Percentiles rank a stretch among this genome's conserved stretches.
These are phyloP conservation scores for Inga leiocalycina DNA, from an alignment of 306 rosid genomes.

Conservation along the genomic window DNA sequence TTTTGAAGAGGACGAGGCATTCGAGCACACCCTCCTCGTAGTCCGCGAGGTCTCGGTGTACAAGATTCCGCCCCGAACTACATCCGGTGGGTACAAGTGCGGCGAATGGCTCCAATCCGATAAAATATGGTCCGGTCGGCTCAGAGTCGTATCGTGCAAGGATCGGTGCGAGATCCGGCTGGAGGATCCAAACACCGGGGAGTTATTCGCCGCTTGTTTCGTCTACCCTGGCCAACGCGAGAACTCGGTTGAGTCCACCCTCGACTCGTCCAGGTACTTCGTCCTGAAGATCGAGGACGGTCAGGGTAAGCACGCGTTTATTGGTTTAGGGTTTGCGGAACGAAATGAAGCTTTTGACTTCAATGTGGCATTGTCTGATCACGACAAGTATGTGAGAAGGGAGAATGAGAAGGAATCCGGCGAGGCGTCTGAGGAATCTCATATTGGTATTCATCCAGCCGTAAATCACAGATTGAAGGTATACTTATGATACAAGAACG, in stretches of 20 bases:
- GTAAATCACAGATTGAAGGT: conserved; percentile 96
- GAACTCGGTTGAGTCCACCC: conserved; percentile 80
- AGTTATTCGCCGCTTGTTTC: conserved; percentile 95
- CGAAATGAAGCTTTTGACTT: conserved; percentile 97
- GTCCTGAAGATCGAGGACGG: conserved; percentile 99
- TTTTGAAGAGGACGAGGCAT: conserved; percentile 83
- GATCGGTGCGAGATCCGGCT: conserved; percentile 98
- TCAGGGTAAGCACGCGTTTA: conserved; percentile 85
- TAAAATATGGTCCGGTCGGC: conserved; percentile 97
- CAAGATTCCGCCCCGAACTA: conserved; percentile 91
- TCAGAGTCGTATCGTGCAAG: conserved; percentile 84
- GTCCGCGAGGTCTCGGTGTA: conserved; percentile 95
- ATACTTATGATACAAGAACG: not conserved
- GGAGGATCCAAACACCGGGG: conserved; percentile 89
- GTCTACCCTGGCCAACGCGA: conserved; percentile 91
- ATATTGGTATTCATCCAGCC: conserved; percentile 90
- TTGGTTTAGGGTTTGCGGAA: conserved; percentile 89
- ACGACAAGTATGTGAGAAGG: conserved; percentile 84
- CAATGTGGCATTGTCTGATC: conserved; percentile 96
- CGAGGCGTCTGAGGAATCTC: conserved; percentile 59
- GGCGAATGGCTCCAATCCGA: conserved; percentile 99
- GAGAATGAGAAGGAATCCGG: conserved; percentile 78
- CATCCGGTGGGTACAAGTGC: conserved; percentile 97
- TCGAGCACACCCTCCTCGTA: conserved; percentile 95
- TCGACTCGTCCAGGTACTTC: conserved; percentile 95